Base-by-base conservation (phyloP, 2,329 filamentous ascomycete genomes). In the Fusarium guadeloupense region DNA sequence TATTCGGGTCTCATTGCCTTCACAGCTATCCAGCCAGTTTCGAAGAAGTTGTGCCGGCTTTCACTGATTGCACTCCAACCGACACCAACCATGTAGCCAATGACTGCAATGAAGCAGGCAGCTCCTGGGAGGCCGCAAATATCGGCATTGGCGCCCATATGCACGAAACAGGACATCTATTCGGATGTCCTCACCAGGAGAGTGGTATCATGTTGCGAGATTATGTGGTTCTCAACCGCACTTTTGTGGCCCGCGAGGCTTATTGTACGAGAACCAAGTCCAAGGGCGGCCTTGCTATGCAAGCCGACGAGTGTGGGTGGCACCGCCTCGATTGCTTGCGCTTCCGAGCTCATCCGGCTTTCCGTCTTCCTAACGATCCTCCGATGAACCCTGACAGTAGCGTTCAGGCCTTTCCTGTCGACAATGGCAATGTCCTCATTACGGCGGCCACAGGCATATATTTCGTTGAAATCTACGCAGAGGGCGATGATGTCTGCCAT, bases 71-170 rank as follows among this genome's bases (percentile, higher is more conserved):
- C 75, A 97, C 93, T 4, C 87, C 89, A 26, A 97, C 93, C 1
- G 92, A 98, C 72, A 91, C 88, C 9, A 84, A 86, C 33, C 85
- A 85, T 67, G 87, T 97, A 31, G 90, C 90, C 14, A 97, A 97
- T 69, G 92, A 96, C 72, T 92, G 88, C 74, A 90, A 90, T 67
- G 91, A 97, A 65, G 89, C 89, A 7, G 93, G 93, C 20, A 96
- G 91, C 72, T 95, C 88, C 40, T 98, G 94, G 94, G 94, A 98
- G 74, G 88, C 93, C n/a, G 93, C 92, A 21, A 96, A 94, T 68
- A 90, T 97, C 58, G 93, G 93, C 25, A 96, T 98, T 63, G 94
- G 94, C 8, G 93, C 92, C 9, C 94, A 98, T 75, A 76, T 98
- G 41, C 94, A 96, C 74, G 93, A 97, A 76, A 90, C 90, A 1